phyloP scores from a whole-genome alignment of 1,139 yeast genomes.

The Sugiyamaella paludigena region DNA sequence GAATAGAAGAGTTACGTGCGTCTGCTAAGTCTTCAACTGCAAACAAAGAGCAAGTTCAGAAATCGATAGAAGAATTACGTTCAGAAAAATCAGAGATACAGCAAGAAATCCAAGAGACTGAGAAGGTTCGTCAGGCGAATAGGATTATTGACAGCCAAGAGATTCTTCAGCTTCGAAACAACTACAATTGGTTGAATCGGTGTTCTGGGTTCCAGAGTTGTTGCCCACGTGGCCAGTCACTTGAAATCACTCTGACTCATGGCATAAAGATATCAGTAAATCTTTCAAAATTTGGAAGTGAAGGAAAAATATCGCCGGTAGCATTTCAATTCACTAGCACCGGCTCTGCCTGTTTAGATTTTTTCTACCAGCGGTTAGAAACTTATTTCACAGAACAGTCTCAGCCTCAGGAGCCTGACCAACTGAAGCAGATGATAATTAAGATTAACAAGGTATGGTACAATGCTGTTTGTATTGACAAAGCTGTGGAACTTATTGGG shows the following conservation, averaged over 20 bases:
- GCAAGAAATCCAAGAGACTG: slow-evolving; percentile 18
- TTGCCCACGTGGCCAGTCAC: neutral
- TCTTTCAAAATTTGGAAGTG: neutral
- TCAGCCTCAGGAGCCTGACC: neutral
- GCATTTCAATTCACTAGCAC: no score
- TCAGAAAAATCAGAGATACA: slow-evolving; percentile 16
- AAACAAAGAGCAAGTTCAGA: slow-evolving; percentile 10
- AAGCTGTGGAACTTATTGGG: slow-evolving; percentile 12
- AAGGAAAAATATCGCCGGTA: neutral
- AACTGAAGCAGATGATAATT: slow-evolving; percentile 2
- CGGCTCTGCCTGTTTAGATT: neutral
- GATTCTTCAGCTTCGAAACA: slow-evolving; percentile 11
- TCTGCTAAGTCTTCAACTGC: slow-evolving; percentile 4
- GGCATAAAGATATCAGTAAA: slow-evolving; percentile 9
- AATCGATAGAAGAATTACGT: slow-evolving; percentile 12
- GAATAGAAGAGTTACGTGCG: slow-evolving; percentile 1
- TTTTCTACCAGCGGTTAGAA: slow-evolving; percentile 5
- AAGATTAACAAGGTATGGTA: slow-evolving; percentile 13
- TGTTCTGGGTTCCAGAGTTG: slow-evolving; percentile 10
- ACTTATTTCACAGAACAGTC: neutral
- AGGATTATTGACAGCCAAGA: slow-evolving; percentile 17
- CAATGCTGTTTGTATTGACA: slow-evolving; percentile 6
- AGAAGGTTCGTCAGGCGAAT: slow-evolving; percentile 15
- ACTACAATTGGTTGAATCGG: slow-evolving; percentile 7
- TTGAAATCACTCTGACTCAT: slow-evolving; percentile 6